Percentiles rank a stretch among this genome's conserved stretches.
These are phyloP conservation scores for Curvularia hawaiiensis DNA, from an alignment of 2,329 filamentous ascomycete species.

Conservation along the genomic window DNA sequence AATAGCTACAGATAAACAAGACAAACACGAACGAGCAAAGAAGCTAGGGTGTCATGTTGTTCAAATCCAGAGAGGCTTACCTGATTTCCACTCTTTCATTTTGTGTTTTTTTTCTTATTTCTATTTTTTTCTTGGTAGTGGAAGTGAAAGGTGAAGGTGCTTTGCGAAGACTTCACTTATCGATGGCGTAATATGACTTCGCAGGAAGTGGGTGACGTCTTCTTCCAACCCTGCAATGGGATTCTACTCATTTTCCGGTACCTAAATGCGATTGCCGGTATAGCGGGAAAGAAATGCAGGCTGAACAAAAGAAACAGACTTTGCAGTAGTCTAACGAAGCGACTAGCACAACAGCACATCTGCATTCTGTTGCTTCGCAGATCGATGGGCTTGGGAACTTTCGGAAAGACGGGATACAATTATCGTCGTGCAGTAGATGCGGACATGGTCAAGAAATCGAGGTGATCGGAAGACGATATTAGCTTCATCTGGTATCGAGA, in stretches of 20 bases:
- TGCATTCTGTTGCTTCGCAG: neutral
- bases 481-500: neutral
- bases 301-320: neutral
- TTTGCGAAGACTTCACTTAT: neutral
- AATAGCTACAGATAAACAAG: no score
- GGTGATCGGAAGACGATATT: neutral
- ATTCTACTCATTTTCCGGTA: conserved; percentile 3
- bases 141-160: neutral
- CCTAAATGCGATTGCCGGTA: conserved; percentile 3
- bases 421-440: neutral
- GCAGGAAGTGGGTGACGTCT: neutral
- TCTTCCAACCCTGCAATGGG: neutral
- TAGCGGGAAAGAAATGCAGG: conserved; percentile 28
- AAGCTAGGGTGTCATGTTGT: no score
- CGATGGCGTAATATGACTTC: neutral
- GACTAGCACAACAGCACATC: neutral
- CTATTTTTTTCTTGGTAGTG: no score
- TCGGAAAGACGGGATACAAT: neutral
- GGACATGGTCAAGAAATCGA: neutral
- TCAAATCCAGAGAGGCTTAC: no score
- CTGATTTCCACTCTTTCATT: no score
- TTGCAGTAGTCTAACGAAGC: neutral
- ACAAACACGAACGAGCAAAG: no score
- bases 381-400: neutral
- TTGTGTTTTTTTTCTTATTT: no score